phyloP scores from a whole-genome alignment of 2,329 filamentous ascomycete species.

The Clonostachys sp. region DNA sequence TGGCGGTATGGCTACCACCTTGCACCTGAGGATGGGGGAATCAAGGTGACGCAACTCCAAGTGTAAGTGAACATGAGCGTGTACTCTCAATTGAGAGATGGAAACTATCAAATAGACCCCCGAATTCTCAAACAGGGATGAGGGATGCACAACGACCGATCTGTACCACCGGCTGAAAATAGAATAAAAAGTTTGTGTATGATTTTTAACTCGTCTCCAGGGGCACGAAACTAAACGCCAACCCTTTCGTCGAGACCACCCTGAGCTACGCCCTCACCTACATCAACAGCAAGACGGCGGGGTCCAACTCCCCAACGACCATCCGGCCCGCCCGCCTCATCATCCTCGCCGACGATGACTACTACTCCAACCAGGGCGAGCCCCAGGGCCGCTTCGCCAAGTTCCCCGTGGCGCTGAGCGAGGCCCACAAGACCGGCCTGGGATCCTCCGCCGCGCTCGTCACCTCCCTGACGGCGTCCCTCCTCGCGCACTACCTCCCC shows the following conservation, averaged over 20 bases:
- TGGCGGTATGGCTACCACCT: conserved; percentile 84
- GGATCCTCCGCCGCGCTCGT: conserved; percentile 94
- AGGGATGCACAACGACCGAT: not conserved
- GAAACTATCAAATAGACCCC: no score
- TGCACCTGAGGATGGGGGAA: conserved; percentile 68
- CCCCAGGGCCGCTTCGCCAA: conserved; percentile 59
- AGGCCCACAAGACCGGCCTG: conserved; percentile 92
- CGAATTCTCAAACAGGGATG: not conserved
- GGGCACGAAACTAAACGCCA: conserved; percentile 43
- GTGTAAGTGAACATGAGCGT: conserved; percentile 51
- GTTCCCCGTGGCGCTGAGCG: conserved; percentile 69
- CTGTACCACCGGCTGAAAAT: no score
- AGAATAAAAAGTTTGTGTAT: not conserved
- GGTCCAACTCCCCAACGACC: conserved; percentile 58
- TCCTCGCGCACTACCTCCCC: conserved; percentile 73
- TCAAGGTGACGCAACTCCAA: conserved; percentile 74
- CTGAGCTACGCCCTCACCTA: conserved; percentile 86
- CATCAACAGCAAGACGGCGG: conserved; percentile 42
- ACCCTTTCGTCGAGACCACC: conserved; percentile 90
- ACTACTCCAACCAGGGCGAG: conserved; percentile 67
- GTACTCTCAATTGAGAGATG: not conserved
- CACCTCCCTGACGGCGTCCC: conserved; percentile 74
- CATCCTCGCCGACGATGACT: conserved; percentile 92
- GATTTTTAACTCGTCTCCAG: conserved; percentile 19
- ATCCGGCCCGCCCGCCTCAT: conserved; percentile 71